Evolutionary conservation across 192 early-diverging fungal genomes (phyloP).

Genomic region (Umbelopsis sp.): DNA sequence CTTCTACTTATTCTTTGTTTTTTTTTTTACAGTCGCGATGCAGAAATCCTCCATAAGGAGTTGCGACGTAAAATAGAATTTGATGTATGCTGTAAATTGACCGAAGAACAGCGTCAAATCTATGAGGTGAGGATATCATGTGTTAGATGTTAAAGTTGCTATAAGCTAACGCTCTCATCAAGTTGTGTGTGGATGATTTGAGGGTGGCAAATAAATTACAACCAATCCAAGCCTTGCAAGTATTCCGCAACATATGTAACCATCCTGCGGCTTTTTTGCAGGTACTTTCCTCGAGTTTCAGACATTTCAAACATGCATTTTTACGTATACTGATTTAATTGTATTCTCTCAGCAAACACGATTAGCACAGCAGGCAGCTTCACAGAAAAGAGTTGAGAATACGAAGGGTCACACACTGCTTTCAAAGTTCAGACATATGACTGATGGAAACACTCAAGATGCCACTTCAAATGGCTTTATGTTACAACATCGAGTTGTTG

Average conservation of each 20-base stretch:
- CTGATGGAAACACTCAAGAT: no score
- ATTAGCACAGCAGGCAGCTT: neutral
- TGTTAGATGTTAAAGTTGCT: neutral
- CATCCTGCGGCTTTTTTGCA: conserved; percentile 60
- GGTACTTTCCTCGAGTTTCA: conserved; percentile 19
- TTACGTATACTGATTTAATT: neutral
- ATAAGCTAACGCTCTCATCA: no score
- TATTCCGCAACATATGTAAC: conserved; percentile 60
- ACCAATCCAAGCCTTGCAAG: neutral
- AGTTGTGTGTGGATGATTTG: neutral
- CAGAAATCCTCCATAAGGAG: conserved; percentile 49
- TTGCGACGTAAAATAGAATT: conserved; percentile 76
- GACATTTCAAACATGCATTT: neutral
- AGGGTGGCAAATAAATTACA: neutral
- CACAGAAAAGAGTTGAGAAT: no score
- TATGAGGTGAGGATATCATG: conserved; percentile 49
- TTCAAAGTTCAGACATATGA: no score
- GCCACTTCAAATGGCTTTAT: no score
- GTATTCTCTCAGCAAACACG: neutral
- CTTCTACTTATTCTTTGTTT: neutral
- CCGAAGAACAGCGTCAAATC: conserved; percentile 53
- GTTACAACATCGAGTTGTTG: no score
- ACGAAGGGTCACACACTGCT: no score
- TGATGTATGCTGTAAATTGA: conserved; percentile 65
- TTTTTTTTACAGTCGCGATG: conserved; percentile 47